Base-by-base conservation (phyloP, 768 basidiomycete genomes). In the Kwoniella newhampshirensis region DNA sequence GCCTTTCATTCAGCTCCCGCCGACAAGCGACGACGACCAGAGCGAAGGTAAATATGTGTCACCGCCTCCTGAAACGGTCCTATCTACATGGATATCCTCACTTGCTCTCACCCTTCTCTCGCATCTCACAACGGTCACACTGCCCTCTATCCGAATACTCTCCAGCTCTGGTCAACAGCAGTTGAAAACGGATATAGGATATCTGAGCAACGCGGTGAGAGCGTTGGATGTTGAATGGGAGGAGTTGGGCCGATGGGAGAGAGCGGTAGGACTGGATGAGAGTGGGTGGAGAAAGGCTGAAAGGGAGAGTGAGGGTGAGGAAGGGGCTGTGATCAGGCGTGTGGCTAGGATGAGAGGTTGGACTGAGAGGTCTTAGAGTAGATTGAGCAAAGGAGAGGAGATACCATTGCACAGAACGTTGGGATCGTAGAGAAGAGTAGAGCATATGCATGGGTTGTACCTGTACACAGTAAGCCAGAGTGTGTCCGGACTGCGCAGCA, bases 81-180 rank as follows among this genome's bases (percentile, higher is more conserved):
- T 91, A 3, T 86, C 89, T 1, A 87, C 89, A 1, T 98, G 94
- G 93, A 84, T 98, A 11, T 83, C 87, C 30, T 92, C 91, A 8
- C 82, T 98, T n/a, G 88, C 90, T 0, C 85, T 88, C 43, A 82
- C 86, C 12, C 83, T 92, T 42, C 80, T 94, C 35, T 80, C 83
- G 1, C 83, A 92, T 71, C 79, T 99, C 43, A 88, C 87, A 3
- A 70, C 75, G 25, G 79, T 79, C 18, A 80, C 90, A 28, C 81
- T 99, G 1, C 91, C 93, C 13, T 79, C 80, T 27, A 87, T 98
- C 53, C 77, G 80, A 2, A 53, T 79, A 26, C 77, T 98, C 44
- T 83, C 85, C 1, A 62, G 73, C 9, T 78, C 81, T 0, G 94
- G 93, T 3, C 85, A 88, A 1, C 85, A 86, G 20, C 96, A 99